Conservation (phyloP, 1,284 basidiomycete species). For the Kalmanozyma brasiliensis region DNA sequence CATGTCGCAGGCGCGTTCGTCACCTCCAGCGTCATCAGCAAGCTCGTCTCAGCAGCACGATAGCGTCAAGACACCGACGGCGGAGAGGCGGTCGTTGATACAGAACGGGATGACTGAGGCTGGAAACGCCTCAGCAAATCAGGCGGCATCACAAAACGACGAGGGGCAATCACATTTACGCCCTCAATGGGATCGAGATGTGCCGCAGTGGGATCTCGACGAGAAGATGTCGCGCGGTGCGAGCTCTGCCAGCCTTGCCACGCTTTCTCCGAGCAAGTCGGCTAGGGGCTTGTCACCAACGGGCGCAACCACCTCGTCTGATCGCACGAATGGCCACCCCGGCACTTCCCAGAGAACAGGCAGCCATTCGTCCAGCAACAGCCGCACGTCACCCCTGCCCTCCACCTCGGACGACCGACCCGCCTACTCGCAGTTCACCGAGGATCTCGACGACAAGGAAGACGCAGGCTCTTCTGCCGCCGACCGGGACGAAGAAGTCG, state of each 20-base stretch:
- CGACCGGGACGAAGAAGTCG: constrained; percentile 56
- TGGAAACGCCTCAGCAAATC: constrained; percentile 2
- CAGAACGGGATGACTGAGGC: constrained; percentile 23
- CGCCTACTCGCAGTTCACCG: constrained; percentile 46
- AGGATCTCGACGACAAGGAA: constrained; percentile 48
- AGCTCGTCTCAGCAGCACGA: constrained; percentile 16
- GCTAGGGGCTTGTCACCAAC: constrained; percentile 8
- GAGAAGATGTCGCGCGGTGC: constrained; percentile 30
- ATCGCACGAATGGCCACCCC: constrained; percentile 6
- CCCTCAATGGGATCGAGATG: constrained; percentile 48
- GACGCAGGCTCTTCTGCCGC: constrained; percentile 41
- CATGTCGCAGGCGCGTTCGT: constrained; percentile 28
- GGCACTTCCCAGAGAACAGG: constrained; percentile 5
- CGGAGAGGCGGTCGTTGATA: constrained; percentile 21
- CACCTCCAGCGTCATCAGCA: background rate
- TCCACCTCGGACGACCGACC: constrained; percentile 22
- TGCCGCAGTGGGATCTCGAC: constrained; percentile 55
- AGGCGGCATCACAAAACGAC: background rate
- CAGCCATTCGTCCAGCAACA: constrained; percentile 14
- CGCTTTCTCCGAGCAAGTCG: constrained; percentile 30
- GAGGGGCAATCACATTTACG: background rate
- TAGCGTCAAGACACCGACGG: constrained; percentile 26
- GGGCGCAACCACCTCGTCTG: constrained; percentile 3
- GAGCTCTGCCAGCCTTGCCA: constrained; percentile 42
- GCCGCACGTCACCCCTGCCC: constrained; percentile 9